These are phyloP conservation scores for Raffaelea albimanens DNA, from an alignment of 2,329 filamentous ascomycete genomes.

Conservation along the genomic window DNA sequence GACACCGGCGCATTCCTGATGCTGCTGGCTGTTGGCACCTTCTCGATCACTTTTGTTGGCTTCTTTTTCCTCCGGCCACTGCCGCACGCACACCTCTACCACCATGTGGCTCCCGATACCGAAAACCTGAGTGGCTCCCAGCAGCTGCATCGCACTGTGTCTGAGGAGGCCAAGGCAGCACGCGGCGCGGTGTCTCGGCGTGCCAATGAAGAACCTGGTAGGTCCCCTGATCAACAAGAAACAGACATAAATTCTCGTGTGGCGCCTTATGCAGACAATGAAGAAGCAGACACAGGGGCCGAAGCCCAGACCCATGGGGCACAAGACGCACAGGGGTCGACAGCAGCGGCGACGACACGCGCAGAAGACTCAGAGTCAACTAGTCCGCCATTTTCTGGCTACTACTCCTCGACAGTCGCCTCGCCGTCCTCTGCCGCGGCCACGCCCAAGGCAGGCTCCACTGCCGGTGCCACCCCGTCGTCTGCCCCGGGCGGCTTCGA, in stretches of 20 bases:
- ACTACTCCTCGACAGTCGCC: neutral
- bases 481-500: slow-evolving; percentile 4
- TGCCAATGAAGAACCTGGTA: slow-evolving; percentile 55
- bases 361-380: neutral
- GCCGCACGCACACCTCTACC: slow-evolving; percentile 48
- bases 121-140: slow-evolving; percentile 25
- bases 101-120: slow-evolving; percentile 35
- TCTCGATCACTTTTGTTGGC: slow-evolving; percentile 61
- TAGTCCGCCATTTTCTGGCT: neutral
- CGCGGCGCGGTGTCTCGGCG: slow-evolving; percentile 19
- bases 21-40: slow-evolving; percentile 72
- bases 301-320: neutral
- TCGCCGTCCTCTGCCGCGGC: neutral
- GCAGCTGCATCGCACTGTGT: slow-evolving; percentile 29
- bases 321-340: no score
- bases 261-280: no score
- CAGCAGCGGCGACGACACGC: neutral
- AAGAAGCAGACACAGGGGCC: neutral
- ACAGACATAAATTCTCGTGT: no score
- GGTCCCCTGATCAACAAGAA: slow-evolving; percentile 29
- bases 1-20: slow-evolving; percentile 75
- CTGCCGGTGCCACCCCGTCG: neutral
- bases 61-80: slow-evolving; percentile 80
- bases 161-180: slow-evolving; percentile 30
- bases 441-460: neutral